Base-by-base conservation (phyloP, 2,329 filamentous ascomycete species). In the Sporothrix brasiliensis region DNA sequence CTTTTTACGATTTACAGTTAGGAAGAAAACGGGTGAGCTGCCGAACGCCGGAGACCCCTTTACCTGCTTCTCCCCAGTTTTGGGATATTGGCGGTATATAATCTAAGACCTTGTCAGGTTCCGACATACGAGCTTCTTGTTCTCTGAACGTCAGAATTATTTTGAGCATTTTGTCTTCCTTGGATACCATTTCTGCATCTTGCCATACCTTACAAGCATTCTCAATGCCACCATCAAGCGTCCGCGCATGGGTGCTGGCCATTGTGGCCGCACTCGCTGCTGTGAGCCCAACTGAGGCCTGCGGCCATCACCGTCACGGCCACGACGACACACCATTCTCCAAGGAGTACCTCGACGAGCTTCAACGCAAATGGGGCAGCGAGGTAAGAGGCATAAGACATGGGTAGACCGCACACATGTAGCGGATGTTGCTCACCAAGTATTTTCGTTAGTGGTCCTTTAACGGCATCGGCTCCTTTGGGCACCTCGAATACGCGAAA, bases 401-500 rank as follows among this genome's bases (percentile, higher is more conserved):
- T 10, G 19, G 9, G 49, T 10, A 3, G 49, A 16, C 41, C 6
- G 16, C 9, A n/a, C 49, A 5, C 9, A 1, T 3, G 10, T 21
- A 3, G 9, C 5, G 10, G 16, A 16, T 16, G 21, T 14, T 65
- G 19, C 60, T 41, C 16, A 49, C 50, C 21, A n/a, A n/a, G 11
- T 13, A 1, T 2, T 16, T 14, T 49, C 34, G 7, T 3, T 47
- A 85, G 82, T 85, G 87, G 87, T 84, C 83, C 0, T 95, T 92
- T 78, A 85, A 86, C 39, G 92, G 92, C 71, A 91, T 95, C 73
- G 88, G 89, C 68, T 89, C 89, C 49, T 93, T 92, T 79, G 91
- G 90, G 52, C 91, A 92, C 76, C 83, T 92, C 41, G 84, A 87
- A 75, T 83, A 92, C 74, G 83, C 87, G 73, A 91, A 89, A 77